A percentile compares a stretch with the other conserved stretches of the same genome.
phyloP scores from a whole-genome alignment of 2,329 filamentous ascomycete genomes.

The Chalaropsis ovoidea region DNA sequence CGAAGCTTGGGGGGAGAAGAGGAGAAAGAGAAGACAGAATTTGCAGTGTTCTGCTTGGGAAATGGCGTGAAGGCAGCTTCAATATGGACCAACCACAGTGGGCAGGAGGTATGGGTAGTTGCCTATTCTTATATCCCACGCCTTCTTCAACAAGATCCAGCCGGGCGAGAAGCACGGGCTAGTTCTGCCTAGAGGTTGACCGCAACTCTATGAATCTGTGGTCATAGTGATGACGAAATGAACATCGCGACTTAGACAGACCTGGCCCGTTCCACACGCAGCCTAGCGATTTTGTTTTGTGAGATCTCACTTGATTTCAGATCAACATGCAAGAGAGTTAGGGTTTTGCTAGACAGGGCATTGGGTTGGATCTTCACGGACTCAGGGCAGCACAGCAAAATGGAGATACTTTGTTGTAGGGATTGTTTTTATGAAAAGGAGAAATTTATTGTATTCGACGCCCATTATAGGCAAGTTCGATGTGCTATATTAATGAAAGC shows the following conservation, averaged over 20 bases:
- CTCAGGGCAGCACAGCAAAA: no score
- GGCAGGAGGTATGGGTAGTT: not conserved
- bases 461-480: no score
- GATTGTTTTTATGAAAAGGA: no score
- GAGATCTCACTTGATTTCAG: no score
- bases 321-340: no score
- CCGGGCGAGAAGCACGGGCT: not conserved
- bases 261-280: not conserved
- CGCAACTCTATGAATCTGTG: not conserved
- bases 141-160: not conserved
- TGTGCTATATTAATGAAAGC: no score
- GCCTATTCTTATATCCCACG: not conserved
- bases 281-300: no score
- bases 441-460: no score
- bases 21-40: not conserved
- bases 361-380: no score
- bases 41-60: not conserved
- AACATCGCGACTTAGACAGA: not conserved
- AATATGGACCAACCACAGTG: not conserved
- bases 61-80: not conserved
- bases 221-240: not conserved
- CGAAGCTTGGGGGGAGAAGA: not conserved
- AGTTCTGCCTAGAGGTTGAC: constrained; percentile 5
- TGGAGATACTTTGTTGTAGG: no score
- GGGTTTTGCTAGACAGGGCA: no score